These are phyloP conservation scores for Venturia aucupariae DNA, from an alignment of 2,329 filamentous ascomycete species.

Conservation along the genomic window DNA sequence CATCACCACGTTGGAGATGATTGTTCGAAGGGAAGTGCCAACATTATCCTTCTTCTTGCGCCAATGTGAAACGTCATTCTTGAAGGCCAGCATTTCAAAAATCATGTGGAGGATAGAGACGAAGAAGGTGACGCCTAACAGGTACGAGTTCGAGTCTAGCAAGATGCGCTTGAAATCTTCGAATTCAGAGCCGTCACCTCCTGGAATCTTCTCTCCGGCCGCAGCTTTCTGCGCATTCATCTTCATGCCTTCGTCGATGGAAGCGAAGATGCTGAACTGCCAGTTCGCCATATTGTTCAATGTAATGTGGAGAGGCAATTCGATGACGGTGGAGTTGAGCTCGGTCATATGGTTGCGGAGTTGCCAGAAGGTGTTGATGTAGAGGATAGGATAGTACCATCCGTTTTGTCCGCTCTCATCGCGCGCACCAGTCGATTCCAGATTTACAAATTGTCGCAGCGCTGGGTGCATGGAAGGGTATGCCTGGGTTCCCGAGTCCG, in stretches of 20 bases:
- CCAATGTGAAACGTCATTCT: slow-evolving; percentile 94
- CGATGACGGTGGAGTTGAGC: slow-evolving; percentile 80
- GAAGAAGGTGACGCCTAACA: slow-evolving; percentile 73
- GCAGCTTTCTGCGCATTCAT: slow-evolving; percentile 71
- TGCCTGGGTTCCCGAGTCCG: slow-evolving; percentile 62
- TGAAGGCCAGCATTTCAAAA: slow-evolving; percentile 93
- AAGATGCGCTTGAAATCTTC: slow-evolving; percentile 96
- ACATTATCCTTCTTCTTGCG: slow-evolving; percentile 99
- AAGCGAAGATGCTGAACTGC: slow-evolving; percentile 82
- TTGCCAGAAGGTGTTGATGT: slow-evolving; percentile 96
- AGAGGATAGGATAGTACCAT: slow-evolving; percentile 90
- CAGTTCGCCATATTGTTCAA: slow-evolving; percentile 73
- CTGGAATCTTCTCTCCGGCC: slow-evolving; percentile 57
- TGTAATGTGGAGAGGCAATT: slow-evolving; percentile 72
- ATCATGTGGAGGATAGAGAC: slow-evolving; percentile 88
- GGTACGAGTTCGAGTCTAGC: slow-evolving; percentile 85
- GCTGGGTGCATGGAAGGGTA: slow-evolving; percentile 63
- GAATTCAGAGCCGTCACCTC: slow-evolving; percentile 84
- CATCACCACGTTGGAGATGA: slow-evolving; percentile 97
- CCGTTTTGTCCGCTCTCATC: slow-evolving; percentile 78
- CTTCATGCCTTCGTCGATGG: slow-evolving; percentile 80
- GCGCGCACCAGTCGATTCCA: slow-evolving; percentile 72
- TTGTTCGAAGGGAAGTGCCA: slow-evolving; percentile 90
- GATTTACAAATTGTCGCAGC: slow-evolving; percentile 64
- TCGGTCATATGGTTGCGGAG: slow-evolving; percentile 82